A percentile compares a stretch with the other conserved stretches of the same genome.
Evolutionary conservation across 768 basidiomycete genomes (phyloP).

Genomic region (Rhizopogon vinicolor): DNA sequence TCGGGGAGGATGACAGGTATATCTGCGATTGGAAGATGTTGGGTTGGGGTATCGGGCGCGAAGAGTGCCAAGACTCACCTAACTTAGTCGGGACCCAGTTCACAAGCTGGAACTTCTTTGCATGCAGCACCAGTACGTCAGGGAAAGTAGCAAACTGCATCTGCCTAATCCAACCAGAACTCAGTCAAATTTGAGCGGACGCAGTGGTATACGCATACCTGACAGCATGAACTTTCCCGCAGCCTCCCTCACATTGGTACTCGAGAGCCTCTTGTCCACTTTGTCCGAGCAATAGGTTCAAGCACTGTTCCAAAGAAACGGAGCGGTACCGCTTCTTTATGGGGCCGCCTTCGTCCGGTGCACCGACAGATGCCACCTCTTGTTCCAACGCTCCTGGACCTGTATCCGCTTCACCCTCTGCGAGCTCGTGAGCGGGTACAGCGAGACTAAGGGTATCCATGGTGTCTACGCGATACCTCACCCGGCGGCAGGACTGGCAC

Average conservation of each 20-base stretch:
- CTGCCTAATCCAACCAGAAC: slow-evolving; percentile 41
- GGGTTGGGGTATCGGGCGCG: neutral
- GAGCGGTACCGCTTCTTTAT: slow-evolving; percentile 58
- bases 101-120: slow-evolving; percentile 91
- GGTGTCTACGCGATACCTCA: slow-evolving; percentile 76
- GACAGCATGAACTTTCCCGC: slow-evolving; percentile 58
- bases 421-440: slow-evolving; percentile 56
- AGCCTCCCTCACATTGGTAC: slow-evolving; percentile 76
- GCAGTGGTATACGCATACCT: neutral
- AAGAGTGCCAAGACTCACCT: slow-evolving; percentile 42
- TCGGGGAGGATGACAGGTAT: slow-evolving; percentile 76
- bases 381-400: slow-evolving; percentile 3
- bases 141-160: slow-evolving; percentile 84
- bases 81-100: slow-evolving; percentile 97
- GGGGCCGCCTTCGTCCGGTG: slow-evolving; percentile 3
- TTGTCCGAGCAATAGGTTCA: slow-evolving; percentile 42
- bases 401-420: slow-evolving; percentile 8
- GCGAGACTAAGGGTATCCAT: slow-evolving; percentile 77
- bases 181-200: neutral
- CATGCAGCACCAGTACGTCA: slow-evolving; percentile 80
- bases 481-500: slow-evolving; percentile 72
- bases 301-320: slow-evolving; percentile 55
- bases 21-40: slow-evolving; percentile 41
- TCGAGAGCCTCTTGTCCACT: slow-evolving; percentile 65
- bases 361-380: neutral